A percentile compares a stretch with the other conserved stretches of the same genome.
Evolutionary conservation across 306 rosid species (phyloP).

Genomic region (Luffa acutangula): DNA sequence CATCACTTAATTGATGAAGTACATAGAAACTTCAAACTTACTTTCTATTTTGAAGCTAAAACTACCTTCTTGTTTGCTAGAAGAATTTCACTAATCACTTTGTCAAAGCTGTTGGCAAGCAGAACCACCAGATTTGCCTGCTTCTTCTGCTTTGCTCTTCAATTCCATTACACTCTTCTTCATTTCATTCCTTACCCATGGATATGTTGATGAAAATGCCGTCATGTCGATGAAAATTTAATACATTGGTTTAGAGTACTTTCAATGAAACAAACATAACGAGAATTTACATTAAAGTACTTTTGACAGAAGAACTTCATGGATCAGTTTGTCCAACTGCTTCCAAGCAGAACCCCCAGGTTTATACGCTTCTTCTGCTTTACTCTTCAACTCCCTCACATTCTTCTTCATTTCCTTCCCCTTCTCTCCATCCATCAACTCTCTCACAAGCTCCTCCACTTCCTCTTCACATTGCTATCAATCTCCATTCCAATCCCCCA

Average conservation of each 20-base stretch:
- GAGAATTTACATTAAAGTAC: too few relatives aligned
- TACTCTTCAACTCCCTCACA: conserved; percentile 6
- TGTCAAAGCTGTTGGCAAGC: too few relatives aligned
- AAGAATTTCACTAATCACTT: not conserved
- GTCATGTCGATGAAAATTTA: too few relatives aligned
- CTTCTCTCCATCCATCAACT: conserved; percentile 27
- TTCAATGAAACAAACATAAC: too few relatives aligned
- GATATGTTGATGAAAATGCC: too few relatives aligned
- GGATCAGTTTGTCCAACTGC: not conserved
- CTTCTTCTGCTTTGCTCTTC: too few relatives aligned
- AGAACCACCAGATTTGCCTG: not conserved
- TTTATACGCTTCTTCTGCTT: not conserved
- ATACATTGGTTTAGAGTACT: too few relatives aligned
- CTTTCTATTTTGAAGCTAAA: not conserved
- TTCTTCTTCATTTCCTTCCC: conserved; percentile 30
- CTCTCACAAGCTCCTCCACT: conserved; percentile 35
- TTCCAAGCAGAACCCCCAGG: not conserved
- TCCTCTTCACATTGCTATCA: conserved; percentile 27
- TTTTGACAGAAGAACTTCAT: not conserved
- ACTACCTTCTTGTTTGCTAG: not conserved
- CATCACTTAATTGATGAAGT: not conserved
- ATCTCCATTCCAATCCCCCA: conserved; percentile 39
- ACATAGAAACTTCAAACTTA: not conserved
- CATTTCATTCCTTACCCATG: not conserved
- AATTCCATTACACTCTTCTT: not conserved